A percentile compares a stretch with the other conserved stretches of the same genome.
Conservation (phyloP, 768 basidiomycete species). For the Mrakia hoshinonis region DNA sequence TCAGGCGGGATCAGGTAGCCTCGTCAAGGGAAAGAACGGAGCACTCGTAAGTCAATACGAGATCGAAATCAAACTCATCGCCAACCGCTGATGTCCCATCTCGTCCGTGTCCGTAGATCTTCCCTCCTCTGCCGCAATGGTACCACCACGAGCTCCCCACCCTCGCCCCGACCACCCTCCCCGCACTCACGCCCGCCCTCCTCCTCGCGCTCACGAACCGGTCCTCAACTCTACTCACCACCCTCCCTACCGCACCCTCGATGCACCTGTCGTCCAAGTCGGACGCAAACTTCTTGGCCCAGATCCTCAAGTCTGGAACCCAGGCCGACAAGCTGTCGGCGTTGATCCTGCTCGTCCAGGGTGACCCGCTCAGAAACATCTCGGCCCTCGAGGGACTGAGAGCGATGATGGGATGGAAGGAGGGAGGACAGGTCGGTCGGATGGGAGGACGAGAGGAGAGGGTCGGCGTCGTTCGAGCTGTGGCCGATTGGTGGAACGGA, state of each 20-base stretch:
- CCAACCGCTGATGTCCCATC: constrained; percentile 6
- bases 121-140: constrained; percentile 50
- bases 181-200: constrained; percentile 44
- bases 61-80: constrained; percentile 15
- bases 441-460: constrained; percentile 66
- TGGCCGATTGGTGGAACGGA: constrained; percentile 96
- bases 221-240: constrained; percentile 44
- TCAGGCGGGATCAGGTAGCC: constrained; percentile 22
- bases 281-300: constrained; percentile 70
- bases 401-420: constrained; percentile 66
- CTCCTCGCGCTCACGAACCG: constrained; percentile 47
- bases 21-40: constrained; percentile 32
- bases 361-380: constrained; percentile 74
- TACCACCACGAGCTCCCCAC: constrained; percentile 46
- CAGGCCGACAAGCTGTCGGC: constrained; percentile 86
- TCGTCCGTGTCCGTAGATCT: constrained; percentile 30
- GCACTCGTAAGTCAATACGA: constrained; percentile 11
- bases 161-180: constrained; percentile 41
- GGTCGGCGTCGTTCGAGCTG: constrained; percentile 76
- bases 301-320: constrained; percentile 79
- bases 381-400: constrained; percentile 69
- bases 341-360: constrained; percentile 77
- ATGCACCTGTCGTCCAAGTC: constrained; percentile 46
- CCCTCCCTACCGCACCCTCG: constrained; percentile 35
- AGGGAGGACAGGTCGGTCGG: constrained; percentile 40